Conservation (phyloP, 2,329 filamentous ascomycete species). For the Fusarium burgessii region DNA sequence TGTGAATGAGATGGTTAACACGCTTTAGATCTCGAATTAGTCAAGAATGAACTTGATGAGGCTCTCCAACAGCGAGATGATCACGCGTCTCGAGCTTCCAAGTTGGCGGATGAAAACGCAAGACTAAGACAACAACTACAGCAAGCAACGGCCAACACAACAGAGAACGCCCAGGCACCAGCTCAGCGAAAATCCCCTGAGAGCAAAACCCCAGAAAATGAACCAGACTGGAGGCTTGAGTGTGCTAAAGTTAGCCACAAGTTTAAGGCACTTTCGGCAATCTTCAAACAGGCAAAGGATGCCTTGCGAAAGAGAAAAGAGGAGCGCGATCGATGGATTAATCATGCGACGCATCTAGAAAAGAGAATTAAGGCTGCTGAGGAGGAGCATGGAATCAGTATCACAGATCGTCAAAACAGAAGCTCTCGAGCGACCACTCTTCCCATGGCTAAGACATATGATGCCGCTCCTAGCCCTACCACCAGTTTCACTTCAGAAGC, state of each 20-base stretch:
- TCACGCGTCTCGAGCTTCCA: constrained; percentile 10
- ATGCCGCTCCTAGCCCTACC: constrained; percentile 26
- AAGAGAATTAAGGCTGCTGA: constrained; percentile 59
- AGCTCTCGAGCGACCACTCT: constrained; percentile 19
- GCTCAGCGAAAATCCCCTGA: background rate
- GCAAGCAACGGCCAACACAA: constrained; percentile 8
- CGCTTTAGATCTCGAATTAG: constrained; percentile 52
- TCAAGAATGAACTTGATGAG: constrained; percentile 55
- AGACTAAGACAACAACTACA: constrained; percentile 34
- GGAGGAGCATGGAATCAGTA: constrained; percentile 51
- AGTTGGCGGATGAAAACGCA: constrained; percentile 37
- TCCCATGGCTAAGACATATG: constrained; percentile 14
- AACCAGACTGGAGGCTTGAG: constrained; percentile 48
- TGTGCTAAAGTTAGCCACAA: constrained; percentile 55
- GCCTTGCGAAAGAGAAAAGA: constrained; percentile 56
- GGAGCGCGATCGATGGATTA: constrained; percentile 59
- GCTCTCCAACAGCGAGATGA: constrained; percentile 38
- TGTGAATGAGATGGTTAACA: constrained; percentile 25
- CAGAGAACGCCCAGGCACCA: background rate
- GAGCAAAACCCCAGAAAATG: constrained; percentile 9
- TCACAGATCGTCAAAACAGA: constrained; percentile 42
- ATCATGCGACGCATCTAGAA: constrained; percentile 58
- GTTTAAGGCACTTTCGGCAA: constrained; percentile 56
- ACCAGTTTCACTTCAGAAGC: constrained; percentile 40
- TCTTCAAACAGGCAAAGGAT: constrained; percentile 56